Base-by-base conservation (phyloP, 1,284 basidiomycete species). In the Dichomitus squalens region DNA sequence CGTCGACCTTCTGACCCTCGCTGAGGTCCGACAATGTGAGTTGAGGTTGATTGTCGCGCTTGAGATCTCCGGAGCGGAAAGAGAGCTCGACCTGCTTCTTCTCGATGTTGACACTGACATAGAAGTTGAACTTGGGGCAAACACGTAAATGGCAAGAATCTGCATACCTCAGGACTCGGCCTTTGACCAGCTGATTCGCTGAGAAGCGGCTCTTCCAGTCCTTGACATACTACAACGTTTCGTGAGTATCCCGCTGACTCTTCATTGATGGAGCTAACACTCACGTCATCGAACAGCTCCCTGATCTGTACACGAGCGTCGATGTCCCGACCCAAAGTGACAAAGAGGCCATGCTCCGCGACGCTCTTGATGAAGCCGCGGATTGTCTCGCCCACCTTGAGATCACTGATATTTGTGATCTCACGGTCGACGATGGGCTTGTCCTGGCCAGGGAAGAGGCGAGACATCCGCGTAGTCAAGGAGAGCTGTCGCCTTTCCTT, bases 221-320 rank as follows among this genome's bases (percentile, higher is more conserved):
- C 74, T 98, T 96, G 64, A 97, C 85, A 72, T 85, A 97, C 92
- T 96, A 66, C 16, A 66, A 41, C 36, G 58, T 16, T 8, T 6
- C 3, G 23, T 65, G 9, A 57, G 49, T 11, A 21, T 29, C 5
- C 14, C 1, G 6, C 33, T 5, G 12, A 11, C 2, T 1, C 18
- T 14, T 3, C 4, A 4, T 3, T 8, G 11, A 6, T 4, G 1
- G 23, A 21, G 36, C 38, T 31, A 38, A 34, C 36, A 66, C 85
- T 56, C 61, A 95, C 93, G 69, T 93, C 88, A 72, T 96, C 90
- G 71, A 96, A 93, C 31, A 97, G 81, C 74, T 98, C 94, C 71
- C 86, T 90, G 71, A 98, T 98, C 75, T 96, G 95, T 23, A 98
- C 89, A 21, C 96, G 87, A 52, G 92, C 96, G 67, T 95, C 93